Base-by-base conservation (phyloP, 2,329 filamentous ascomycete genomes). In the Ophiostoma piceae region DNA sequence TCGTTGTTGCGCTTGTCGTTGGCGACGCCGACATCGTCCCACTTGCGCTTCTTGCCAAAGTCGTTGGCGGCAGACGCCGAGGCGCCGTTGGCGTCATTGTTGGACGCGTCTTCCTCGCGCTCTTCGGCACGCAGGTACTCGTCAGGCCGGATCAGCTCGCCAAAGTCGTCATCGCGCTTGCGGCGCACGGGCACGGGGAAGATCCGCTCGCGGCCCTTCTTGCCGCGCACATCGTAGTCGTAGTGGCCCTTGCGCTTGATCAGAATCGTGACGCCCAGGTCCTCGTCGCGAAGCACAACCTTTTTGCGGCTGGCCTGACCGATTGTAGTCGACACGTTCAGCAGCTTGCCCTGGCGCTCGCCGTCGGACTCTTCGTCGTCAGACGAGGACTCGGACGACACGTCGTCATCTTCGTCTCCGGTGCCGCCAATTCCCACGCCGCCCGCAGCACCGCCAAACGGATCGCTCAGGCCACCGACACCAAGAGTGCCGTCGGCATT, bases 81-180 rank as follows among this genome's bases (percentile, higher is more conserved):
- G 26, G 81, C 79, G 47, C 83, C 70, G 87, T 81, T 67, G 89
- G 62, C 57, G 6, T 89, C 86, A 14, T 86, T 60, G 62, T 39
- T 39, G 35, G 66, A 37, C 57, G 92, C 90, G 22, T 87, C 84
- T 35, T 88, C 85, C 71, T 96, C 92, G 70, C 92, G 89, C 79
- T 98, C 95, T 77, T 99, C 95, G 0, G 94, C 94, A 71, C 94
- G 87, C 1, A 97, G 84, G 77, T 94, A 99, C 73, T 99, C 95
- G 78, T 98, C 95, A 0, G 94, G 92, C 69, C 93, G 88, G 74
- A 99, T 97, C 19, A 96, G 81, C 73, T 99, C 95, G 71, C 95
- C 95, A 79, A 95, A 99, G 73, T 97, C 94, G 76, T 98, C 95
- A 39, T 85, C 87, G 67, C 92, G 88, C 77, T 88, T 91, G 75